Evolutionary conservation across 2,329 filamentous ascomycete genomes (phyloP).

Genomic region (Fusarium scirpi): DNA sequence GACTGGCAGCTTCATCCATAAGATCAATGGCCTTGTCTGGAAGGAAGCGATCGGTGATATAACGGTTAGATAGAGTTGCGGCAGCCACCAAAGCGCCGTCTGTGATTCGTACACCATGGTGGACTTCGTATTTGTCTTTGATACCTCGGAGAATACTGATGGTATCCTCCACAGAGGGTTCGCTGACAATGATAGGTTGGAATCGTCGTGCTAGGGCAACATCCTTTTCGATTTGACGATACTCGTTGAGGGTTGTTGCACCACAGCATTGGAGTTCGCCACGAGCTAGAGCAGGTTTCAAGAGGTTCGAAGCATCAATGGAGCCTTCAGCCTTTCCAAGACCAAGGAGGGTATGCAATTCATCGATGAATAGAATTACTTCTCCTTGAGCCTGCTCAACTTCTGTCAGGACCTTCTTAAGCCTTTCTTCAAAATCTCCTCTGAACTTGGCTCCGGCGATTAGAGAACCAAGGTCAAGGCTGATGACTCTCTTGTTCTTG

Average conservation of each 20-base stretch:
- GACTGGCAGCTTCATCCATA: constrained; percentile 94
- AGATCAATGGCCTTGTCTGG: constrained; percentile 98
- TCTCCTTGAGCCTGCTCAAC: constrained; percentile 89
- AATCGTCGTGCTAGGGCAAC: constrained; percentile 92
- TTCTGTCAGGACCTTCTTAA: constrained; percentile 92
- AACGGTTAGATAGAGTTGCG: constrained; percentile 91
- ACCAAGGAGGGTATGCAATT: constrained; percentile 90
- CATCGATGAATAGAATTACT: constrained; percentile 95
- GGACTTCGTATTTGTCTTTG: constrained; percentile 97
- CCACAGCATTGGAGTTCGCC: constrained; percentile 96
- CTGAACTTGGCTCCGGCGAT: constrained; percentile 97
- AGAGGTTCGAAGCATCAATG: constrained; percentile 93
- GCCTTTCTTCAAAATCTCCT: constrained; percentile 93
- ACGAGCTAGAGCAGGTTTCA: constrained; percentile 92
- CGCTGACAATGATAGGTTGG: constrained; percentile 93
- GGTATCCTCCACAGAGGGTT: constrained; percentile 90
- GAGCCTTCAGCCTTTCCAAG: constrained; percentile 95
- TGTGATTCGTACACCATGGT: constrained; percentile 95
- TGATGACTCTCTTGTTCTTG: constrained; percentile 91
- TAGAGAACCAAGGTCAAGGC: constrained; percentile 88
- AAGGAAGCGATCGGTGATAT: constrained; percentile 94
- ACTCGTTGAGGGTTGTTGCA: constrained; percentile 92
- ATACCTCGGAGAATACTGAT: constrained; percentile 96
- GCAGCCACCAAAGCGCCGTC: constrained; percentile 93
- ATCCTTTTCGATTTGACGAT: constrained; percentile 94